These are phyloP conservation scores for Singerocomus inundabilis DNA, from an alignment of 1,284 basidiomycete species.

Conservation along the genomic window DNA sequence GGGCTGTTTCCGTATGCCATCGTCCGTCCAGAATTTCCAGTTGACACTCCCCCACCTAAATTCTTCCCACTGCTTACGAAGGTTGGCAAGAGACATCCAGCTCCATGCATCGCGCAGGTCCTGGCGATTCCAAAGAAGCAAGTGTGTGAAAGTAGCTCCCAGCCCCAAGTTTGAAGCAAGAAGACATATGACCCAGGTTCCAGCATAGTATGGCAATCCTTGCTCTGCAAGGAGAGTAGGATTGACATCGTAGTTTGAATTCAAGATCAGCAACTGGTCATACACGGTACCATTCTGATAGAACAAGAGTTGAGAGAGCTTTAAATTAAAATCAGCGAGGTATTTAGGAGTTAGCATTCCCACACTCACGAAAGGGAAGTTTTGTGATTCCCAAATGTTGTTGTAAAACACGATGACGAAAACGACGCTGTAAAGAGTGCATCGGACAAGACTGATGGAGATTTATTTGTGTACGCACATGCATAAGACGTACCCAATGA, in stretches of 20 bases:
- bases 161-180: constrained; percentile 35
- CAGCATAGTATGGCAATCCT: constrained; percentile 38
- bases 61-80: constrained; percentile 27
- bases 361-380: constrained; percentile 47
- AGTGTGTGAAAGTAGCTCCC: constrained; percentile 49
- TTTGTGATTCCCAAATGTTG: constrained; percentile 48
- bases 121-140: constrained; percentile 50
- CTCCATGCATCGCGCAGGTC: constrained; percentile 45
- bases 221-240: constrained; percentile 41
- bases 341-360: not conserved
- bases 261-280: constrained; percentile 47
- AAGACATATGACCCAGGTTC: constrained; percentile 42
- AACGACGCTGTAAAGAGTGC: constrained; percentile 34
- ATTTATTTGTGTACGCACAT: constrained; percentile 32
- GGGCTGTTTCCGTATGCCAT: constrained; percentile 36
- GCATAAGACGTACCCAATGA: constrained; percentile 45
- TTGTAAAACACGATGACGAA: constrained; percentile 43
- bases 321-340: not conserved
- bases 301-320: constrained; percentile 51
- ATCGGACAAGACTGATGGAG: constrained; percentile 1
- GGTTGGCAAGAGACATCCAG: constrained; percentile 36
- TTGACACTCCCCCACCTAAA: constrained; percentile 33
- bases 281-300: constrained; percentile 50
- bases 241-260: constrained; percentile 49
- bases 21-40: constrained; percentile 46